These are phyloP conservation scores for Phialocephala sp. DNA, from an alignment of 2,329 filamentous ascomycete genomes.

Conservation along the genomic window DNA sequence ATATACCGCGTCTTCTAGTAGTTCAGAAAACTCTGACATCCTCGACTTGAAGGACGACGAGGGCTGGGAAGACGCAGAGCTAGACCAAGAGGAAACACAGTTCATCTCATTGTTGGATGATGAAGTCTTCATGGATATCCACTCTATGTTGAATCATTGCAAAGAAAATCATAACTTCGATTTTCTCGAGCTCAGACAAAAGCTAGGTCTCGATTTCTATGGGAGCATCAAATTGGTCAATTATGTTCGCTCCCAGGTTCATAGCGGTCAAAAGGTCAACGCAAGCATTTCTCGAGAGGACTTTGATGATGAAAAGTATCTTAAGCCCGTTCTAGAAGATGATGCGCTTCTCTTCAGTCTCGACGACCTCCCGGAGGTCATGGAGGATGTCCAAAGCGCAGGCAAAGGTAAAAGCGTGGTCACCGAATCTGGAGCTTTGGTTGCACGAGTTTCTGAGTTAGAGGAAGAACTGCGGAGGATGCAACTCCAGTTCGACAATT, in stretches of 20 bases:
- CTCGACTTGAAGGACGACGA: slow-evolving; percentile 51
- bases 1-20: slow-evolving; percentile 43
- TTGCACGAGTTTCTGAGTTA: slow-evolving; percentile 45
- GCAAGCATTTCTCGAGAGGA: slow-evolving; percentile 61
- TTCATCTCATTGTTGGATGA: slow-evolving; percentile 74
- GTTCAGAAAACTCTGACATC: slow-evolving; percentile 49
- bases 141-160: slow-evolving; percentile 71
- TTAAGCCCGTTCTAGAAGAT: slow-evolving; percentile 86
- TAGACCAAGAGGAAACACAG: slow-evolving; percentile 65
- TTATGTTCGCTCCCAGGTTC: slow-evolving; percentile 58
- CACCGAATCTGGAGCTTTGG: slow-evolving; percentile 35
- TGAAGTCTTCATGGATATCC: slow-evolving; percentile 66
- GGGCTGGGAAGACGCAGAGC: slow-evolving; percentile 64
- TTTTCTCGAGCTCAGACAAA: slow-evolving; percentile 63
- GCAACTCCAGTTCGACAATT: slow-evolving; percentile 48
- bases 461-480: slow-evolving; percentile 46
- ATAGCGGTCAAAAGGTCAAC: slow-evolving; percentile 48
- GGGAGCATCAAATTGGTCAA: slow-evolving; percentile 78
- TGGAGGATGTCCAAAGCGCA: slow-evolving; percentile 42
- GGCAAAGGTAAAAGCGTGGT: slow-evolving; percentile 38
- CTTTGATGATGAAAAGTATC: slow-evolving; percentile 78
- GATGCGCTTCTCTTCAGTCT: slow-evolving; percentile 88
- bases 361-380: slow-evolving; percentile 71
- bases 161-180: slow-evolving; percentile 71
- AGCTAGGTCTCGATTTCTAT: slow-evolving; percentile 71